Evolutionary conservation across 176 grass and related monocot genomes (phyloP), one percentile per base, ranked within the genome.

Genomic region (Ensete glaucum): DNA sequence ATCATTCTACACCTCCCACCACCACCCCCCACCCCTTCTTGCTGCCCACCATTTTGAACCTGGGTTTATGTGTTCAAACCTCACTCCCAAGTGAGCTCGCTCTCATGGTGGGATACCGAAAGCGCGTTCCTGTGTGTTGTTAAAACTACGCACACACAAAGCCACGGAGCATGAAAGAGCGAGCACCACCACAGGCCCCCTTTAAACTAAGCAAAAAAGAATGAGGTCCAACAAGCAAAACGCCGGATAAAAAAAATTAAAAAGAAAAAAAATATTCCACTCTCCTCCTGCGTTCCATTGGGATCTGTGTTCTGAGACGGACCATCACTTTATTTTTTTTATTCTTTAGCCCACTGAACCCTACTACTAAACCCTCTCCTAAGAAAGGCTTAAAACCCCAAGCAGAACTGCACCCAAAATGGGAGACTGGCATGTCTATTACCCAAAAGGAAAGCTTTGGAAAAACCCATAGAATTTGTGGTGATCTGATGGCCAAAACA

Each of bases 201-300:
- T 98, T 90, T 98, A 91, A 98, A 98, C 83, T 83, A 85, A 93
- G 90, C 90, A 91, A 98, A 98, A 98, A 98, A 85, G 90, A 98
- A 98, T 98, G 88, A 90, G 71, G 55, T 82, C 72, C 82, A 65
- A n/a, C 76, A 68, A 63, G 79, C 50, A 91, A 83, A 83, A 85
- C 85, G 82, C 60, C 82, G 62, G 75, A 79, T 82, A 78, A 1
- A 24, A 24, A 24, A 24, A 79, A 86, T n/a, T n/a, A n/a, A n/a
- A n/a, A n/a, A n/a, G n/a, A n/a, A n/a, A n/a, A n/a, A n/a, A n/a
- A n/a, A n/a, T 23, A 66, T 86, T 19, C 48, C 15, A 52, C 49
- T 51, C 16, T n/a, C 49, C 49, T 52, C 63, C 21, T 43, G 21
- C 23, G 55, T 67, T 43, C 75, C 81, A 86, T 83, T 22, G 94